phyloP scores from a whole-genome alignment of 192 early-diverging fungal species.

The Oehlia diaphana region DNA sequence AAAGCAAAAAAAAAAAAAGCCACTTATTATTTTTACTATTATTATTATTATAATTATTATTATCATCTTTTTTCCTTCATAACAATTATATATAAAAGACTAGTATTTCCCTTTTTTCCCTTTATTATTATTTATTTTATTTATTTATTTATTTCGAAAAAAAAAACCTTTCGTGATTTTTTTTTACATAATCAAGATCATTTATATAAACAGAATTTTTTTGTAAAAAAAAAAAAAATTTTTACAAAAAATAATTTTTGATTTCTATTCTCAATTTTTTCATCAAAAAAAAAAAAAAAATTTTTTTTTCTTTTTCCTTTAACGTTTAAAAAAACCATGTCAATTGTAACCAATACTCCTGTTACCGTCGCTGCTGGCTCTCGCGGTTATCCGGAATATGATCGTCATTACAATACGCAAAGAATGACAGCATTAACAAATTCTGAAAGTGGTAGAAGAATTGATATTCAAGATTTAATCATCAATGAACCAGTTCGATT shows the following conservation, averaged over 20 bases:
- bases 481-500: not conserved
- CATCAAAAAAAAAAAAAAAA: not conserved
- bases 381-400: not conserved
- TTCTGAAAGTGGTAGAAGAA: not conserved
- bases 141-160: no score
- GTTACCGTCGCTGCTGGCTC: not conserved
- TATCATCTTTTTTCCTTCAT: no score
- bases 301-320: not conserved
- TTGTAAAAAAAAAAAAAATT: not conserved
- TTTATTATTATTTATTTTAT: no score
- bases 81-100: no score
- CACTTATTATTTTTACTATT: no score
- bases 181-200: not conserved
- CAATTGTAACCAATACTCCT: not conserved
- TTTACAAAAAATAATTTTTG: not conserved
- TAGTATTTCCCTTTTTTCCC: no score
- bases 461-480: not conserved
- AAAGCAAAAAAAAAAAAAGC: no score
- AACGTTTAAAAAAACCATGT: not conserved
- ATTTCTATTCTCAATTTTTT: not conserved
- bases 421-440: no score
- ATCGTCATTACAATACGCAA: not conserved
- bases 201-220: not conserved
- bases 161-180: no score
- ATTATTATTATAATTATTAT: no score